Evolutionary conservation across 495 filamentous ascomycete genomes (phyloP).

Genomic region (Xylaria castorea): DNA sequence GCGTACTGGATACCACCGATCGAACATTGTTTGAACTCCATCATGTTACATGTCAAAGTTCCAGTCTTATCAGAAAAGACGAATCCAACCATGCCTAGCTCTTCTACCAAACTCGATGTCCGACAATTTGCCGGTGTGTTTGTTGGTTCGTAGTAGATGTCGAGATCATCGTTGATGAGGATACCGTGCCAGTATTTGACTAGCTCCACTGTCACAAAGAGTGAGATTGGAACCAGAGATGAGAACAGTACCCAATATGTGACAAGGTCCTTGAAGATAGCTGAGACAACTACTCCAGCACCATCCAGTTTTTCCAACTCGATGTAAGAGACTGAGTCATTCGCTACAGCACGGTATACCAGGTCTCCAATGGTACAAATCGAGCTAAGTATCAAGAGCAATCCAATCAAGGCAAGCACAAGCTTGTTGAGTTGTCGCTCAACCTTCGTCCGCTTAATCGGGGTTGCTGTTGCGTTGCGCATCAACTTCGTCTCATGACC

Average conservation of each 20-base stretch:
- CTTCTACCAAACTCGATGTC: slow-evolving; percentile 95
- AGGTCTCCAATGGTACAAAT: slow-evolving; percentile 92
- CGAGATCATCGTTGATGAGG: slow-evolving; percentile 94
- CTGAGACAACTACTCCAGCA: slow-evolving; percentile 64
- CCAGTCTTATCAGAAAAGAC: slow-evolving; percentile 99
- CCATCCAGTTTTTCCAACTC: slow-evolving; percentile 57
- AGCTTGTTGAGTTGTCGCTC: slow-evolving; percentile 92
- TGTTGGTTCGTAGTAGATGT: slow-evolving; percentile 96
- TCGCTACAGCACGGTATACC: slow-evolving; percentile 69
- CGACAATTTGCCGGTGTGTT: slow-evolving; percentile 96
- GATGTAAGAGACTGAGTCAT: slow-evolving; percentile 71
- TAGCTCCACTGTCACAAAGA: slow-evolving; percentile 97
- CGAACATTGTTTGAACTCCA: slow-evolving; percentile 96
- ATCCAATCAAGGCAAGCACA: slow-evolving; percentile 85
- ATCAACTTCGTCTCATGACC: slow-evolving; percentile 99
- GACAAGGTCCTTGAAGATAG: slow-evolving; percentile 94
- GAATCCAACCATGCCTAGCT: slow-evolving; percentile 97
- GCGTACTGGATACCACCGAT: slow-evolving; percentile 95
- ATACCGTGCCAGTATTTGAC: slow-evolving; percentile 98
- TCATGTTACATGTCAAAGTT: slow-evolving; percentile 97
- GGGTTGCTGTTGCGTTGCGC: slow-evolving; percentile 96
- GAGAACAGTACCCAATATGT: slow-evolving; percentile 99
- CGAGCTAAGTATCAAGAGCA: slow-evolving; percentile 83
- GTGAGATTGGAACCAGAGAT: slow-evolving; percentile 92
- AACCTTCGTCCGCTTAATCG: slow-evolving; percentile 96